Conservation (phyloP, 495 filamentous ascomycete genomes). For the Daldinia childiae region DNA sequence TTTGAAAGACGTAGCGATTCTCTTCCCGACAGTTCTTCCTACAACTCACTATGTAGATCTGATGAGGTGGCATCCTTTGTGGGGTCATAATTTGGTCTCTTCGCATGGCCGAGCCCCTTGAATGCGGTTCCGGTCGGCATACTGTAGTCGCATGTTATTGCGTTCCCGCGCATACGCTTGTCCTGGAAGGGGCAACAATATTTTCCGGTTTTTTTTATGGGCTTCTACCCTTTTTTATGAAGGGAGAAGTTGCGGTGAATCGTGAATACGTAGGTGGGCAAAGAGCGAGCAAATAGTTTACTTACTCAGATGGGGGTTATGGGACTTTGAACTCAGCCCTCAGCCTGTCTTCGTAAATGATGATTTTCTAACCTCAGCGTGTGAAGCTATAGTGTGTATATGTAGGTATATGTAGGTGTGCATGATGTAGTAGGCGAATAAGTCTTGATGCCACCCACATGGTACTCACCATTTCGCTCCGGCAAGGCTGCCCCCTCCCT, state of each 20-base stretch:
- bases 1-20: neutral
- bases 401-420: conserved; percentile 3
- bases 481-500: conserved; percentile 24
- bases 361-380: conserved; percentile 23
- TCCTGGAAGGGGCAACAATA: conserved; percentile 1
- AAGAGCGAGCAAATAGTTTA: neutral
- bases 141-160: conserved; percentile 28
- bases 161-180: conserved; percentile 19
- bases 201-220: conserved; percentile 8
- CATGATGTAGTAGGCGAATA: conserved; percentile 16
- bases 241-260: conserved; percentile 35
- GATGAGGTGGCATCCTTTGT: conserved; percentile 29
- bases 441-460: conserved; percentile 24
- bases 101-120: conserved; percentile 25
- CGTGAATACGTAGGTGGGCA: neutral
- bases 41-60: conserved; percentile 20
- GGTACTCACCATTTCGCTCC: conserved; percentile 23
- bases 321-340: conserved; percentile 28
- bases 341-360: conserved; percentile 5
- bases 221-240: neutral
- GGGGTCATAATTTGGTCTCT: conserved; percentile 29
- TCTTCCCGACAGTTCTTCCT: conserved; percentile 1
- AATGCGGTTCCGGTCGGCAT: conserved; percentile 38
- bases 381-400: conserved; percentile 3
- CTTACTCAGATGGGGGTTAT: conserved; percentile 8